A percentile compares a stretch with the other conserved stretches of the same genome.
Evolutionary conservation across 1,284 basidiomycete species (phyloP).

Genomic region (Mycosarcoma mackinlayi): DNA sequence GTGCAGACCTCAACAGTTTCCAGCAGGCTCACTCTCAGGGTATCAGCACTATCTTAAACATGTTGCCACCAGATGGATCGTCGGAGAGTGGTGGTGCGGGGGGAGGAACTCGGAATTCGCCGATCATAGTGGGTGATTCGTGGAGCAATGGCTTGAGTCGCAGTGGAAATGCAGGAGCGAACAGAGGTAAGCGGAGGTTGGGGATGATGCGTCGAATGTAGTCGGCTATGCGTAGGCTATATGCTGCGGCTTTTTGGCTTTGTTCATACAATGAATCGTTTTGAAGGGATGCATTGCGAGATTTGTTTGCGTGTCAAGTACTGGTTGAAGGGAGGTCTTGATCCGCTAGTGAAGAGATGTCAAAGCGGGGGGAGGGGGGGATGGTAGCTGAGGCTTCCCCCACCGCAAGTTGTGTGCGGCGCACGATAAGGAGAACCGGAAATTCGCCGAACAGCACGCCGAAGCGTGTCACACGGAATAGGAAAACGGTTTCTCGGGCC

Average conservation of each 20-base stretch:
- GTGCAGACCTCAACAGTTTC: slow-evolving; percentile 50
- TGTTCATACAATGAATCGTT: too few relatives aligned
- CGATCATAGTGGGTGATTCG: slow-evolving; percentile 19
- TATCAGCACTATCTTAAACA: slow-evolving; percentile 28
- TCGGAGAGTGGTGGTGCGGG: not conserved
- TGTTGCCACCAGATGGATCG: slow-evolving; percentile 14
- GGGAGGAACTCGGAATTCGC: slow-evolving; percentile 24
- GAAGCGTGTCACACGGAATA: not conserved
- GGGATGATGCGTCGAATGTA: slow-evolving; percentile 36
- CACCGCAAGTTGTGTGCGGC: too few relatives aligned
- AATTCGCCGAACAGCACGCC: slow-evolving; percentile 29
- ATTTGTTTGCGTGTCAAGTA: not conserved
- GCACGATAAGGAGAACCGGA: slow-evolving; percentile 2
- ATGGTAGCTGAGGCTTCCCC: too few relatives aligned
- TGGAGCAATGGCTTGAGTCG: not conserved
- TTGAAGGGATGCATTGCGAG: too few relatives aligned
- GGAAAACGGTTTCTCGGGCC: too few relatives aligned
- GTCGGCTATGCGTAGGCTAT: not conserved
- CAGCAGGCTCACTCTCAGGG: slow-evolving; percentile 39
- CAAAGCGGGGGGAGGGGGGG: slow-evolving; percentile 6
- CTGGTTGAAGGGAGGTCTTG: not conserved
- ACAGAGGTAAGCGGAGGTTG: slow-evolving; percentile 19
- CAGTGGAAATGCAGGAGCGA: not conserved
- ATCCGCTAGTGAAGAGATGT: too few relatives aligned
- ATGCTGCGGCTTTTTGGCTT: too few relatives aligned